These are phyloP conservation scores for Luffa acutangula DNA, from an alignment of 306 rosid species.

Conservation along the genomic window DNA sequence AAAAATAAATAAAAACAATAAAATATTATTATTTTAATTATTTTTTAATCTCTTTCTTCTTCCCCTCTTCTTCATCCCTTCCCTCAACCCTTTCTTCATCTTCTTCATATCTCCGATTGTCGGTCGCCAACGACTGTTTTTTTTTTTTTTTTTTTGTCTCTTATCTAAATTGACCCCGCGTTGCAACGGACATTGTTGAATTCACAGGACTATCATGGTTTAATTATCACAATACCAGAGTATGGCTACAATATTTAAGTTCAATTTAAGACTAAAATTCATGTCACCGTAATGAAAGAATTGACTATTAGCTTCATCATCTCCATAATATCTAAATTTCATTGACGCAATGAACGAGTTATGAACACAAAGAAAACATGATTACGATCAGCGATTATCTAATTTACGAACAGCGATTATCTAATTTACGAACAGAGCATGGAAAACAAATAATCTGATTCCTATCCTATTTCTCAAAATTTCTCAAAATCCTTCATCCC, in stretches of 20 bases:
- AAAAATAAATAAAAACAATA: too few relatives aligned
- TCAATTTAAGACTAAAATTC: neutral
- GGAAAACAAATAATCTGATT: neutral
- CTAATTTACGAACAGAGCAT: neutral
- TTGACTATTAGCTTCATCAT: neutral
- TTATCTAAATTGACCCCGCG: neutral
- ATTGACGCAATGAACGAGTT: neutral
- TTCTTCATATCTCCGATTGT: too few relatives aligned
- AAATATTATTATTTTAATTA: too few relatives aligned
- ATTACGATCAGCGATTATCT: neutral
- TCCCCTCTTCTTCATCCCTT: too few relatives aligned
- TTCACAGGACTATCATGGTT: neutral
- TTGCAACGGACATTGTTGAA: neutral
- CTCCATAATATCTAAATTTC: too few relatives aligned
- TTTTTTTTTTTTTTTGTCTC: too few relatives aligned
- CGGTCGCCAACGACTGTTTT: too few relatives aligned
- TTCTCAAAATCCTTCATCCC: neutral
- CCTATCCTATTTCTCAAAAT: neutral
- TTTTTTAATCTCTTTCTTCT: too few relatives aligned
- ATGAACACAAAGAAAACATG: neutral
- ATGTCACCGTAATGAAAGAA: neutral
- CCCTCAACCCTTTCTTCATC: too few relatives aligned
- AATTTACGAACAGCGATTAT: neutral
- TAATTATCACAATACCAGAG: neutral
- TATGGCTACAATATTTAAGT: neutral